Percentiles rank a stretch among this genome's conserved stretches.
Evolutionary conservation across 2,329 filamentous ascomycete genomes (phyloP).

Genomic region (Pyrenochaeta sp.): DNA sequence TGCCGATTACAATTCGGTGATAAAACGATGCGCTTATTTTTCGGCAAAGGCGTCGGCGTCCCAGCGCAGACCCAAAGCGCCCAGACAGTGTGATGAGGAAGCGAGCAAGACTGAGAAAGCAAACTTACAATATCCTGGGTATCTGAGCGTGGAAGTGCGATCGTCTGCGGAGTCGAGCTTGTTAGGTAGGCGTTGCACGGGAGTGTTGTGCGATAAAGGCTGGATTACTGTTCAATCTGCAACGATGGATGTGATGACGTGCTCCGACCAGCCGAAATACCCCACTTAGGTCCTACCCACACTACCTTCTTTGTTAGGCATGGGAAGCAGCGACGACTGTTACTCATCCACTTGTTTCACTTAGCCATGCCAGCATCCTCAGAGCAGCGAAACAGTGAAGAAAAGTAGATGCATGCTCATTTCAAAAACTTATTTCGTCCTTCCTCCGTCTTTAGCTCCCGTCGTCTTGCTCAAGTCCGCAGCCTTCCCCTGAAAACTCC

Average conservation of each 20-base stretch:
- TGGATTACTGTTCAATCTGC: conserved; percentile 26
- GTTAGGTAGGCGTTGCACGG: conserved; percentile 8
- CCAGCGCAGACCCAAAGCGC: conserved; percentile 29
- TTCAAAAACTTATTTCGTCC: background rate
- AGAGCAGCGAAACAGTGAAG: too few relatives aligned
- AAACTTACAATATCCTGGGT: conserved; percentile 37
- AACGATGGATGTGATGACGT: conserved; percentile 24
- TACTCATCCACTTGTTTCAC: too few relatives aligned
- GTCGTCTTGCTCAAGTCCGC: conserved; percentile 13
- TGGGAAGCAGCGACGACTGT: background rate
- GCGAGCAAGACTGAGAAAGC: conserved; percentile 5
- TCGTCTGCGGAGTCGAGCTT: conserved; percentile 16
- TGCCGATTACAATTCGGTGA: conserved; percentile 41
- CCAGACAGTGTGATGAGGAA: conserved; percentile 10
- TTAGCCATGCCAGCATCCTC: too few relatives aligned
- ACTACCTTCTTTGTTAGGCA: conserved; percentile 12
- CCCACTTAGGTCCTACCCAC: conserved; percentile 17
- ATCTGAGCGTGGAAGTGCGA: conserved; percentile 23
- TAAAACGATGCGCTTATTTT: conserved; percentile 32
- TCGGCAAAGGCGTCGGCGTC: conserved; percentile 42
- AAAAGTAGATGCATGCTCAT: background rate
- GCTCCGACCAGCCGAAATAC: conserved; percentile 27
- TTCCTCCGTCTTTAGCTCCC: background rate
- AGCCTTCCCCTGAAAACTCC: conserved; percentile 22
- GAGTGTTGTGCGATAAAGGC: conserved; percentile 35